A percentile compares a stretch with the other conserved stretches of the same genome.
These are phyloP conservation scores for Trebouxia gelatinosa DNA, from an alignment of 163 green algal species.

Conservation along the genomic window DNA sequence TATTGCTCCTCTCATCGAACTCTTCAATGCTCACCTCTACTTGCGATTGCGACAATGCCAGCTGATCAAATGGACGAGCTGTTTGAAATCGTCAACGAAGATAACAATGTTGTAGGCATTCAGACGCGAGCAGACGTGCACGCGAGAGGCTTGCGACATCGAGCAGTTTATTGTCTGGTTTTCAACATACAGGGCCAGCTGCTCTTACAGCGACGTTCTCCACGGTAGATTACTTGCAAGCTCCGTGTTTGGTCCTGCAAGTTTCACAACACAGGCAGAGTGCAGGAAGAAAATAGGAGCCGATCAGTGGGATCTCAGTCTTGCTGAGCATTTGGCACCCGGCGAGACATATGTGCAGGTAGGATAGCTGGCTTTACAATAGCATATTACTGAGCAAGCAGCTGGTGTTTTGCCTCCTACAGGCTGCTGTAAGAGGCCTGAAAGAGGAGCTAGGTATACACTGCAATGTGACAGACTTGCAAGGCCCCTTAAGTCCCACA, in stretches of 20 bases:
- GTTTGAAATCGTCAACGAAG: slow-evolving; percentile 66
- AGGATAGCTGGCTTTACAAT: background rate
- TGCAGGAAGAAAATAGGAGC: slow-evolving; percentile 66
- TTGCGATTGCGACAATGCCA: slow-evolving; percentile 13
- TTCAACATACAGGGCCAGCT: slow-evolving; percentile 54
- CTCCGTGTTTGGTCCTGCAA: background rate
- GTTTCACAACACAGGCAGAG: slow-evolving; percentile 1
- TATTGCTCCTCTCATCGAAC: too few species aligned
- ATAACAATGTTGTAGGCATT: slow-evolving; percentile 43
- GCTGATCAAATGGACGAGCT: slow-evolving; percentile 53
- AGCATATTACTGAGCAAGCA: background rate
- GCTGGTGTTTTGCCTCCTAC: background rate
- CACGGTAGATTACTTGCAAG: background rate
- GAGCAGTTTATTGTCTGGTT: slow-evolving; percentile 67
- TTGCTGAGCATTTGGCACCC: slow-evolving; percentile 71
- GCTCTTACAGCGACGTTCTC: slow-evolving; percentile 61
- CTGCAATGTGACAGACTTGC: background rate
- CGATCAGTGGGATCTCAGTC: slow-evolving; percentile 67
- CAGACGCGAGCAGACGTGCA: slow-evolving; percentile 54
- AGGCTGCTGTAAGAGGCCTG: slow-evolving; percentile 59
- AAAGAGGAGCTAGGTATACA: slow-evolving; percentile 70
- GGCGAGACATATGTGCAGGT: slow-evolving; percentile 58
- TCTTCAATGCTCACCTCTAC: too few species aligned
- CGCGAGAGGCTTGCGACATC: slow-evolving; percentile 61
- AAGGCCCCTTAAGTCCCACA: slow-evolving; percentile 7